phyloP scores from a whole-genome alignment of 2,329 filamentous ascomycete genomes.

The Calonectria honghensis region DNA sequence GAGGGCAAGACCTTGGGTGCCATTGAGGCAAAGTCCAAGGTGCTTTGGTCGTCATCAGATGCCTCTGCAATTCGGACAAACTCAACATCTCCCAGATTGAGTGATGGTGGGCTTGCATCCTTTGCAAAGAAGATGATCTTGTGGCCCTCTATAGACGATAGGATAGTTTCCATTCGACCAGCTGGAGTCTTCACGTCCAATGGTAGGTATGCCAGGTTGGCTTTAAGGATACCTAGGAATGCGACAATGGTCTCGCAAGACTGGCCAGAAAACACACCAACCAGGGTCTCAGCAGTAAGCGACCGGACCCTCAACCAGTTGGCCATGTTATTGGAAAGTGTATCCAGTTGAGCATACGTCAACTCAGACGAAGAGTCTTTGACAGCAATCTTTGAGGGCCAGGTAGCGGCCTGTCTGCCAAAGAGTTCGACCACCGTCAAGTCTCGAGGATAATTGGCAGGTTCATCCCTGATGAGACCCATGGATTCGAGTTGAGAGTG shows the following conservation, averaged over 20 bases:
- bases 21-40: too few relatives aligned
- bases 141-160: slow-evolving; percentile 24
- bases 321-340: slow-evolving; percentile 40
- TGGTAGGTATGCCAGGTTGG: slow-evolving; percentile 51
- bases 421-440: slow-evolving; percentile 2
- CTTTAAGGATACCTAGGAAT: slow-evolving; percentile 52
- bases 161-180: slow-evolving; percentile 33
- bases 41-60: background rate
- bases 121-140: slow-evolving; percentile 35
- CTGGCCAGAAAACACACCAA: slow-evolving; percentile 36
- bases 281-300: slow-evolving; percentile 21
- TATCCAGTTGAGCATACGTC: slow-evolving; percentile 48
- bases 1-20: background rate
- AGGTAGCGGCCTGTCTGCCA: background rate
- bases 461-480: background rate
- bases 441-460: background rate
- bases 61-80: background rate
- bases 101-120: background rate
- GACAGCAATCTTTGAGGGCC: background rate
- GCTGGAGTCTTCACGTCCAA: slow-evolving; percentile 38
- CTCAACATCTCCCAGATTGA: slow-evolving; percentile 8
- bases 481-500: background rate
- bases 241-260: slow-evolving; percentile 47
- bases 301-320: slow-evolving; percentile 5
- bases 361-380: slow-evolving; percentile 20